Conservation (phyloP, 2,329 filamentous ascomycete genomes). For the Venturia pyrina region DNA sequence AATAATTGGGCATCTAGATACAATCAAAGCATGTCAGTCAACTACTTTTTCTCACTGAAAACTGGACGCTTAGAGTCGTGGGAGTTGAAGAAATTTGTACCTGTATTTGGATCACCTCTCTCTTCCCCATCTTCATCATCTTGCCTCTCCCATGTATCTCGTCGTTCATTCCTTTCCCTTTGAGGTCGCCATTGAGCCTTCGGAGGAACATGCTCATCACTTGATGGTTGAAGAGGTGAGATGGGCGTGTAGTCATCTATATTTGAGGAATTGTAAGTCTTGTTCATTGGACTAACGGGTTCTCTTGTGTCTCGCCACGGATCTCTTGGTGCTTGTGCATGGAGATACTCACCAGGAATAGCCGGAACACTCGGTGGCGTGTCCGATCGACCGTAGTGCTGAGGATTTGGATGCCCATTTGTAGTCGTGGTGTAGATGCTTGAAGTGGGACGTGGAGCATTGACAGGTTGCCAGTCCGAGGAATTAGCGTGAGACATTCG, state of each 20-base stretch:
- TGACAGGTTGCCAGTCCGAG: background rate
- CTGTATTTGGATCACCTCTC: background rate
- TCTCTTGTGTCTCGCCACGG: background rate
- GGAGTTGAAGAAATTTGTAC: background rate
- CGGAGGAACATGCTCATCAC: background rate
- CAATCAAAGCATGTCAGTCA: background rate
- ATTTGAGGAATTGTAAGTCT: background rate
- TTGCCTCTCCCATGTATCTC: no score
- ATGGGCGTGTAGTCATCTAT: background rate
- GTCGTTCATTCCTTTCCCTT: no score
- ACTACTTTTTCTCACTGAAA: background rate
- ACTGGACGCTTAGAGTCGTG: background rate
- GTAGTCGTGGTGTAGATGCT: conserved; percentile 1
- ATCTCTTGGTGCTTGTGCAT: background rate
- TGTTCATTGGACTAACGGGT: background rate
- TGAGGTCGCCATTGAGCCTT: background rate
- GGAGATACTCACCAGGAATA: background rate
- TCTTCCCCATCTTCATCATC: background rate
- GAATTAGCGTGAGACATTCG: background rate
- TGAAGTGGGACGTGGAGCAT: background rate
- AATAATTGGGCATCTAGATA: background rate
- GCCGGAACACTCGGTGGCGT: background rate
- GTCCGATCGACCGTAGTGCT: background rate
- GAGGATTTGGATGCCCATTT: background rate
- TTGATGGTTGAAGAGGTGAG: background rate